A percentile compares a stretch with the other conserved stretches of the same genome.
These are phyloP conservation scores for Nitzschia sp. DNA, from an alignment of 108 stramenopile species.

Conservation along the genomic window DNA sequence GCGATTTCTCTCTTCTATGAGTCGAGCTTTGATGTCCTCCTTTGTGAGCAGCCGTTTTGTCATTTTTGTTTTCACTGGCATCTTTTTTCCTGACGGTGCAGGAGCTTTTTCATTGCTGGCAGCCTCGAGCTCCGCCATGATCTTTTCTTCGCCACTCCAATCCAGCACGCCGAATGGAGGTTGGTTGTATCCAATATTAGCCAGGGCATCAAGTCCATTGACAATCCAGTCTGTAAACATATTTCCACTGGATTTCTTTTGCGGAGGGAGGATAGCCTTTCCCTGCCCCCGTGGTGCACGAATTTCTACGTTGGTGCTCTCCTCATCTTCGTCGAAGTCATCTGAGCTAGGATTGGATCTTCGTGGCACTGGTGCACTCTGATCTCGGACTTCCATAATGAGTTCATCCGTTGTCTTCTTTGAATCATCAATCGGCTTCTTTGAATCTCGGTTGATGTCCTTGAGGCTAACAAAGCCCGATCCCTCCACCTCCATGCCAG, in stretches of 20 bases:
- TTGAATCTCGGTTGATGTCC: too few species aligned
- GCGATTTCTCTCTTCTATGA: background rate
- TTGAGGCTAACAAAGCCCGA: too few species aligned
- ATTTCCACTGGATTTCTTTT: background rate
- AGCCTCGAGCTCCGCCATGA: background rate
- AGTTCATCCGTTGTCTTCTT: too few species aligned
- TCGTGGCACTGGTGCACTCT: too few species aligned
- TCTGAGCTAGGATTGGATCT: too few species aligned
- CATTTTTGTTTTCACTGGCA: background rate
- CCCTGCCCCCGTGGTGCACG: background rate
- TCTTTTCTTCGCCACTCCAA: slow-evolving; percentile 26
- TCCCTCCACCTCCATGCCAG: too few species aligned
- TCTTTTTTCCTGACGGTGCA: background rate
- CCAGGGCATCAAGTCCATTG: slow-evolving; percentile 12
- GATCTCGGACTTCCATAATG: too few species aligned
- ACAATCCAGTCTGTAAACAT: slow-evolving; percentile 6
- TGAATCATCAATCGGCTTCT: too few species aligned
- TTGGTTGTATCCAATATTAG: slow-evolving; percentile 14
- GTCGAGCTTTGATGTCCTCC: slow-evolving; percentile 3
- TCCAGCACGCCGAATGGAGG: slow-evolving; percentile 10
- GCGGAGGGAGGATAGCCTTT: background rate
- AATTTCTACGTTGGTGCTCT: background rate
- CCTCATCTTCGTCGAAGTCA: background rate
- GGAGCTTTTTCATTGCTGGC: background rate
- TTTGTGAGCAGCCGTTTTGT: background rate